Base-by-base conservation (phyloP, 2,329 filamentous ascomycete genomes). In the Triangularia setosa region DNA sequence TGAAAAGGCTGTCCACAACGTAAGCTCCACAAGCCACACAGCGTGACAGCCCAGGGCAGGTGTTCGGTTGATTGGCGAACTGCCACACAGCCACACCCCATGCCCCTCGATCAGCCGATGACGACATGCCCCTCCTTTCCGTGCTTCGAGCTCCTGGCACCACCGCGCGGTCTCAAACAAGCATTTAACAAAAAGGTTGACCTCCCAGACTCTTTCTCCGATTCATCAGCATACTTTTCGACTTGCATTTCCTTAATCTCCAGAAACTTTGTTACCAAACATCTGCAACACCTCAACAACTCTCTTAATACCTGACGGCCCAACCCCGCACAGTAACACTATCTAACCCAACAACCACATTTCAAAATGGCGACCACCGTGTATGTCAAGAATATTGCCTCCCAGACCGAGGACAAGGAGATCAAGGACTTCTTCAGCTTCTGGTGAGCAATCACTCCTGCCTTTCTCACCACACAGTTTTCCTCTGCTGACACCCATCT, bases 351-450 rank as follows among this genome's bases (percentile, higher is more conserved):
- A 59, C 61, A 52, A 44, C 30, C 59, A 58, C 57, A 60, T n/a
- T 24, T 9, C 75, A 82, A 48, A 69, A 88, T 88, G 85, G 80
- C 84, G 73, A 85, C 76, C 61, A 94, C 90, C 59, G 92, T 97
- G 69, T 82, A 93, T 80, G 93, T 98, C 73, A 90, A 91, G 80
- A 93, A 95, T 81, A 97, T 99, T 80, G 88, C 91, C 71, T 76
- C 83, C 68, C 80, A 89, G 76, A 97, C 94, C 64, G 87, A 86
- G 71, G 93, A 99, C 79, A 90, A 93, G 80, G 93, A 98, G 79
- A 88, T 99, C 73, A 88, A 87, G 75, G 93, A 97, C 76, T 99
- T 99, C 84, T 99, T 99, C 84, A 95, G 90, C 83, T 98, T 98
- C 80, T 90, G 87, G 92, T 94, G 84, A 76, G 86, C 73, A 54